These are phyloP conservation scores for Podaxis sp. DNA, from an alignment of 768 basidiomycete genomes.

Conservation along the genomic window DNA sequence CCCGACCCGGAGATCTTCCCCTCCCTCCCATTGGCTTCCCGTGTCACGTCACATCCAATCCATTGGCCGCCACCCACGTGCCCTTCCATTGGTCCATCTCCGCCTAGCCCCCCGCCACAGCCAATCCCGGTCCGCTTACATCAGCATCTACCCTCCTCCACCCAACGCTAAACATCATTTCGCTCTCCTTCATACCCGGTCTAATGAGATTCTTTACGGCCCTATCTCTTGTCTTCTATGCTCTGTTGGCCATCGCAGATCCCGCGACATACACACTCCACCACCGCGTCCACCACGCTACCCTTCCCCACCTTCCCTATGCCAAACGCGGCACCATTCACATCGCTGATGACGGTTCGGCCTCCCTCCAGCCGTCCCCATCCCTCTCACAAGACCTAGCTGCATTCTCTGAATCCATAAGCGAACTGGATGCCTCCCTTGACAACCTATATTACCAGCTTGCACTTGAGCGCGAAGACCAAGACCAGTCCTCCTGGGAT, in stretches of 20 bases:
- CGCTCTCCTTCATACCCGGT: not conserved
- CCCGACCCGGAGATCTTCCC: too few species aligned
- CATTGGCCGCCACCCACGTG: not conserved
- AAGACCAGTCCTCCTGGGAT: slow-evolving; percentile 47
- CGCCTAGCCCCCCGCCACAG: slow-evolving; percentile 20
- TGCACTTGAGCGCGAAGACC: slow-evolving; percentile 52
- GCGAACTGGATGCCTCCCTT: slow-evolving; percentile 27
- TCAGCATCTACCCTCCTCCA: not conserved
- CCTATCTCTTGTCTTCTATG: slow-evolving; percentile 10
- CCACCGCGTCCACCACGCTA: slow-evolving; percentile 56
- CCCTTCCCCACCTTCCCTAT: slow-evolving; percentile 36
- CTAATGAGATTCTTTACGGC: not conserved
- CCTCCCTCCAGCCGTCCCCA: slow-evolving; percentile 39
- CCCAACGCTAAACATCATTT: not conserved
- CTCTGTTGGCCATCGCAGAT: slow-evolving; percentile 20
- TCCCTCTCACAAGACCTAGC: slow-evolving; percentile 45
- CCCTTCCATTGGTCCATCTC: not conserved
- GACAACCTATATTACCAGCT: slow-evolving; percentile 61
- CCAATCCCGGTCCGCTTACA: slow-evolving; percentile 15
- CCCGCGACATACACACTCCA: slow-evolving; percentile 31
- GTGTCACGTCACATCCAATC: not conserved
- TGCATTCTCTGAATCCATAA: slow-evolving; percentile 37
- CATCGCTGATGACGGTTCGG: slow-evolving; percentile 29
- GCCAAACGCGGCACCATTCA: slow-evolving; percentile 39
- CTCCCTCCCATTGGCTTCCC: not conserved